Percentiles rank a stretch among this genome's conserved stretches.
Conservation (phyloP, 2,329 filamentous ascomycete species). For the Fusarium brevicatenulatum region DNA sequence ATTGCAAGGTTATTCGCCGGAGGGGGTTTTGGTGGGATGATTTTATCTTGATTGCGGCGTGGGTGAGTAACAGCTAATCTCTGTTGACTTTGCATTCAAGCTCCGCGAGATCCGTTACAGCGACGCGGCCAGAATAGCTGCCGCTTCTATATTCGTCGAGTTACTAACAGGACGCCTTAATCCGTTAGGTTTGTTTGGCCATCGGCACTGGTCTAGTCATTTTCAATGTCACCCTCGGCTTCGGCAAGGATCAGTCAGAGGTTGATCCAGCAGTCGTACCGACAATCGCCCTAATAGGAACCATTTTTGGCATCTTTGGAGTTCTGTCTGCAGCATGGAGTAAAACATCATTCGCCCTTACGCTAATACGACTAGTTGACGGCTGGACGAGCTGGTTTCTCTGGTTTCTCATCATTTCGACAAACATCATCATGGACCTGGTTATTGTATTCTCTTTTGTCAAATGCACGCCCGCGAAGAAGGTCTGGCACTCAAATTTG, state of each 20-base stretch:
- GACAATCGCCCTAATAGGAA: neutral
- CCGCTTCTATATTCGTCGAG: rapidly evolving
- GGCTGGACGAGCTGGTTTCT: slow-evolving; percentile 5
- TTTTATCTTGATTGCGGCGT: neutral
- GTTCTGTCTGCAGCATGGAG: neutral
- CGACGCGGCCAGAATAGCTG: neutral
- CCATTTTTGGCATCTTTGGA: neutral
- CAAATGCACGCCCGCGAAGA: neutral
- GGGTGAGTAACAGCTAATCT: neutral
- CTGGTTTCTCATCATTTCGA: neutral
- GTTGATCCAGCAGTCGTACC: neutral
- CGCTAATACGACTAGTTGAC: neutral
- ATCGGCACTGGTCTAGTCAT: neutral
- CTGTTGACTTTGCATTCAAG: rapidly evolving
- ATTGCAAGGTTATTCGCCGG: neutral
- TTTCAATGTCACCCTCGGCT: neutral
- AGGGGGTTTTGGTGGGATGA: slow-evolving; percentile 10
- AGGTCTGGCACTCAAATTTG: neutral
- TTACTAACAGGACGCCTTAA: rapidly evolving
- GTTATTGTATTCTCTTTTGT: neutral
- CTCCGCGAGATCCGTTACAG: rapidly evolving
- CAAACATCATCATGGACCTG: neutral
- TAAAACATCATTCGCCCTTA: slow-evolving; percentile 4
- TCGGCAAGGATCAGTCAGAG: neutral
- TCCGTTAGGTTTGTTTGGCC: neutral